Evolutionary conservation across 106 monocot genomes (phyloP), one percentile per base, ranked within the genome.

Genomic region (Gastrodia elata): DNA sequence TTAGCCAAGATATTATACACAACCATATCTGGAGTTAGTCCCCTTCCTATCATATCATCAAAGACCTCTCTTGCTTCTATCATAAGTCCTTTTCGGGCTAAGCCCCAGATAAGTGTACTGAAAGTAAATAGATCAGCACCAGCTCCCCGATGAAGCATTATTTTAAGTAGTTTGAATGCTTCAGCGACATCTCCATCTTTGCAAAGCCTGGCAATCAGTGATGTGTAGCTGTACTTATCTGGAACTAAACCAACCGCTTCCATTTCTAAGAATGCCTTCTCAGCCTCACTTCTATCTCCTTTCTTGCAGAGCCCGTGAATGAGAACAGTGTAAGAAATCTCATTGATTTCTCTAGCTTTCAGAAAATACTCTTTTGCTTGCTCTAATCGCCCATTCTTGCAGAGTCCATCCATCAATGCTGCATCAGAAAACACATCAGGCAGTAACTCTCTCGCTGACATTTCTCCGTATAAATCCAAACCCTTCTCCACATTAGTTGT

Each of bases 51-150:
- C 79, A 79, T 73, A 30, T 73, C 73, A 73, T 79, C 79, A 73
- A 79, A 79, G 38, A 79, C 73, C 67, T 73, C 61, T 49, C 26
- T 73, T 49, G 79, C 79, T 40, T 79, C 79, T 20, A 73, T 52
- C 73, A 73, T 73, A 67, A 79, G 48, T 6, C 79, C 79, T 79
- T 73, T 79, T 33, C 27, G 40, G 22, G 79, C 67, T 55, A 73
- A 52, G 42, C 79, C 73, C 73, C 78, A 78, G 15, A 73, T 72
- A 72, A 77, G 77, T 2, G 70, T 56, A 46, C 56, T 77, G 48
- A 56, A 58, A 33, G 70, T 77, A 58, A 77, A 70, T 57, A 77
- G n/a, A 40, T 77, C 78, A 38, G 78, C 58, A 16, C 46, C 38
- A 7, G 56, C 44, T 33, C 72, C 72, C 33, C 36, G 44, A 2